Evolutionary conservation across 192 early-diverging fungal genomes (phyloP).

Genomic region (Entrophospora sp.): DNA sequence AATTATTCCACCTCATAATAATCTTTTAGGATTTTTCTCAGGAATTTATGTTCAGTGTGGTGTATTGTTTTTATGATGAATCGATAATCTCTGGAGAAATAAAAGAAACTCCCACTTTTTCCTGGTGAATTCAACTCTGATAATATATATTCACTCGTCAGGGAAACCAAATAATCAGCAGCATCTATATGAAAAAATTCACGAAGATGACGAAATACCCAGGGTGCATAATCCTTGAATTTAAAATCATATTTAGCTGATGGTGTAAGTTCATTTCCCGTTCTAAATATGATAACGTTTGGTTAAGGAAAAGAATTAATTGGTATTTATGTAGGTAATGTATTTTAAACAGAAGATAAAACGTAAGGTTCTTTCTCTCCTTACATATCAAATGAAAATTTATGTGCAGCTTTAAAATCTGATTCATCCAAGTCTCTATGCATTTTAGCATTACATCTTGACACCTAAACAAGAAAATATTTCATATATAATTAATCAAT

Average conservation of each 20-base stretch:
- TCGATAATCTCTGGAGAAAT: conserved; percentile 95
- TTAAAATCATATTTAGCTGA: conserved; percentile 95
- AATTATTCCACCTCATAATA: conserved; percentile 66
- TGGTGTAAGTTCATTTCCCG: conserved; percentile 93
- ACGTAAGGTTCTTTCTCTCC: no score
- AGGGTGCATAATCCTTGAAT: conserved; percentile 98
- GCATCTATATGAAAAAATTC: conserved; percentile 83
- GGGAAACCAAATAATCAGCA: conserved; percentile 89
- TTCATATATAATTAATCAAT: not conserved
- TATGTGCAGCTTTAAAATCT: conserved; percentile 87
- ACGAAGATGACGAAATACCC: conserved; percentile 89
- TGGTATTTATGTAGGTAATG: no score
- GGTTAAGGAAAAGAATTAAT: not conserved
- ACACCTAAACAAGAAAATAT: conserved; percentile 42
- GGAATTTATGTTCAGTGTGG: conserved; percentile 89
- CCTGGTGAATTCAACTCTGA: conserved; percentile 92
- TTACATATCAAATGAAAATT: conserved; percentile 92
- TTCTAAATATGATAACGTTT: conserved; percentile 31
- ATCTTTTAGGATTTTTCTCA: conserved; percentile 74
- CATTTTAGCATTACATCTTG: conserved; percentile 79
- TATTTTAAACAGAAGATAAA: no score
- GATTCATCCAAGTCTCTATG: conserved; percentile 56
- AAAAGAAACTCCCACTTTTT: conserved; percentile 95
- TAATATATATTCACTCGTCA: conserved; percentile 94
- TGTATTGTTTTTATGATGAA: conserved; percentile 99